phyloP scores from a whole-genome alignment of 2,329 filamentous ascomycete genomes.

The Trichoderma hamatum region DNA sequence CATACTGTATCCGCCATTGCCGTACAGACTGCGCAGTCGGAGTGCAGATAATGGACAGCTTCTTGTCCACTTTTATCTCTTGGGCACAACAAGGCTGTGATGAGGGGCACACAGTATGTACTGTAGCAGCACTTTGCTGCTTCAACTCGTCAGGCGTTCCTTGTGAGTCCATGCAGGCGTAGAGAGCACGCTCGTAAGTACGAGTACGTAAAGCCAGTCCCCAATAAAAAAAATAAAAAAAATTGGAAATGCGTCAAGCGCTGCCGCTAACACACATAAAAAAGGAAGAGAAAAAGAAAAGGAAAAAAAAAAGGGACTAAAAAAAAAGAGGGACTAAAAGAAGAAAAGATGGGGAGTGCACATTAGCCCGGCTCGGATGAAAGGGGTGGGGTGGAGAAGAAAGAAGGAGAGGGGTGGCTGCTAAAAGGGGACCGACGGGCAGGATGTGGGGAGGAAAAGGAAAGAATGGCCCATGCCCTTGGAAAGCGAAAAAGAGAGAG shows the following conservation, averaged over 20 bases:
- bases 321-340: not conserved
- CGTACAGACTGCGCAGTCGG: not conserved
- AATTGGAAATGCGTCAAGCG: not conserved
- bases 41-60: not conserved
- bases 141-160: not conserved
- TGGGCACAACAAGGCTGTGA: not conserved
- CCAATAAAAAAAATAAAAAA: not conserved
- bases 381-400: not conserved
- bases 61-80: not conserved
- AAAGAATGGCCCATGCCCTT: constrained; percentile 7
- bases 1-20: constrained; percentile 2
- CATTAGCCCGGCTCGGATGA: not conserved
- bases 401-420: not conserved
- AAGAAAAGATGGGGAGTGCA: constrained; percentile 1
- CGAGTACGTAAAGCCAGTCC: not conserved
- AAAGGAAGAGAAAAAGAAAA: not conserved
- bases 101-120: not conserved
- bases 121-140: not conserved
- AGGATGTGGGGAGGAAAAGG: not conserved
- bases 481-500: constrained; percentile 5
- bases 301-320: not conserved
- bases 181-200: not conserved
- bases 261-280: not conserved
- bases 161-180: not conserved
- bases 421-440: constrained; percentile 11